phyloP scores from a whole-genome alignment of 768 basidiomycete genomes.

The Amanita inopinata region DNA sequence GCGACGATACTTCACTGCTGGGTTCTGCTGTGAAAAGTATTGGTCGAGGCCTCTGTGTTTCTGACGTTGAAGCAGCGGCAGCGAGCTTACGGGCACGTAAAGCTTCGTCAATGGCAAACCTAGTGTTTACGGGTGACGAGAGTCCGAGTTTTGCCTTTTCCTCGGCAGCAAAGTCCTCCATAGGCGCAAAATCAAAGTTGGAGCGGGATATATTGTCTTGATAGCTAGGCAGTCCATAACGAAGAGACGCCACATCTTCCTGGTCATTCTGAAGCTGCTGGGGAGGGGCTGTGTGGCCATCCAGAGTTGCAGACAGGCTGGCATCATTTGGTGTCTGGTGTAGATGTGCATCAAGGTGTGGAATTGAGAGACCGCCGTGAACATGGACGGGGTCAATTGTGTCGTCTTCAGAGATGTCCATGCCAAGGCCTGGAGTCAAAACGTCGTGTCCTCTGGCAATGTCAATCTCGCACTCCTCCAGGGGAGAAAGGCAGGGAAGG shows the following conservation, averaged over 20 bases:
- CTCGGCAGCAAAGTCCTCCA: conserved; percentile 68
- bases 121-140: conserved; percentile 29
- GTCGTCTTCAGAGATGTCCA: conserved; percentile 11
- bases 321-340: neutral
- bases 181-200: conserved; percentile 59
- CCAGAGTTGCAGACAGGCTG: conserved; percentile 7
- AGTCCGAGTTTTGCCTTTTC: conserved; percentile 65
- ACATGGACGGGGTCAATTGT: conserved; percentile 12
- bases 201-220: conserved; percentile 49
- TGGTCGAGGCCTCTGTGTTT: neutral
- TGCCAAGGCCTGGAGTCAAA: neutral
- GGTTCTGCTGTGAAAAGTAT: neutral
- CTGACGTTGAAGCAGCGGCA: conserved; percentile 5
- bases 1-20: neutral
- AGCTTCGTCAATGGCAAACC: conserved; percentile 23
- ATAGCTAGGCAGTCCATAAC: conserved; percentile 55
- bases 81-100: neutral
- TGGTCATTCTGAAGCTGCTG: conserved; percentile 31
- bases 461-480: conserved; percentile 40
- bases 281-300: conserved; percentile 21
- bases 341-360: neutral
- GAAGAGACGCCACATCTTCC: conserved; percentile 24
- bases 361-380: conserved; percentile 1
- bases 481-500: conserved; percentile 34
- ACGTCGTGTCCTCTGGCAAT: conserved; percentile 23